phyloP scores from a whole-genome alignment of 192 early-diverging fungal genomes.

The Diversispora eburnea region DNA sequence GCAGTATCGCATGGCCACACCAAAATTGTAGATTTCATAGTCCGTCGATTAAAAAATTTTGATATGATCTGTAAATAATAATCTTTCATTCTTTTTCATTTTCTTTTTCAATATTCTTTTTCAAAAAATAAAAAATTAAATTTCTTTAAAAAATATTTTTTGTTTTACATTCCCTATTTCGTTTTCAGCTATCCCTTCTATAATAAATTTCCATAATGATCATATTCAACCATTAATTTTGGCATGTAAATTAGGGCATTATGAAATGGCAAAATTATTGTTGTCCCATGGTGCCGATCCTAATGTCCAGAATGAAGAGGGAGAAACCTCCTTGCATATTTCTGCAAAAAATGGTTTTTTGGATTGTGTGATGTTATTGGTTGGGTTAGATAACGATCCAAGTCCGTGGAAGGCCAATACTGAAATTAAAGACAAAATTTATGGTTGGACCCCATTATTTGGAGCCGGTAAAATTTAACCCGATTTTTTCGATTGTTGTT shows the following conservation, averaged over 20 bases:
- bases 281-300: constrained; percentile 52
- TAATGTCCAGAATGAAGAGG: constrained; percentile 63
- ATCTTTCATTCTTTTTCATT: too few species aligned
- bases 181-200: neutral
- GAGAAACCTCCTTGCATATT: constrained; percentile 61
- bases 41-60: constrained; percentile 21
- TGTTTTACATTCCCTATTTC: neutral
- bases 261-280: constrained; percentile 46
- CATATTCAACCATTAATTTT: constrained; percentile 46
- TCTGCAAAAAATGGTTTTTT: constrained; percentile 49
- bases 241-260: constrained; percentile 50
- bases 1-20: constrained; percentile 54
- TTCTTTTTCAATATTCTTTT: too few species aligned
- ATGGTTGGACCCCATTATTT: constrained; percentile 62
- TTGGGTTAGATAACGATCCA: constrained; percentile 30
- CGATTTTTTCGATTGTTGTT: neutral
- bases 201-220: constrained; percentile 10
- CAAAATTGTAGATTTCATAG: constrained; percentile 43
- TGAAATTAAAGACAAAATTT: constrained; percentile 49
- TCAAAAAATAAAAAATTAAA: too few species aligned
- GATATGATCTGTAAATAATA: too few species aligned
- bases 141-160: too few species aligned
- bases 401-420: constrained; percentile 33
- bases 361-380: constrained; percentile 49
- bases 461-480: constrained; percentile 48